These are phyloP conservation scores for Carex scoparia DNA, from an alignment of 176 grass and related monocot species.

Conservation along the genomic window DNA sequence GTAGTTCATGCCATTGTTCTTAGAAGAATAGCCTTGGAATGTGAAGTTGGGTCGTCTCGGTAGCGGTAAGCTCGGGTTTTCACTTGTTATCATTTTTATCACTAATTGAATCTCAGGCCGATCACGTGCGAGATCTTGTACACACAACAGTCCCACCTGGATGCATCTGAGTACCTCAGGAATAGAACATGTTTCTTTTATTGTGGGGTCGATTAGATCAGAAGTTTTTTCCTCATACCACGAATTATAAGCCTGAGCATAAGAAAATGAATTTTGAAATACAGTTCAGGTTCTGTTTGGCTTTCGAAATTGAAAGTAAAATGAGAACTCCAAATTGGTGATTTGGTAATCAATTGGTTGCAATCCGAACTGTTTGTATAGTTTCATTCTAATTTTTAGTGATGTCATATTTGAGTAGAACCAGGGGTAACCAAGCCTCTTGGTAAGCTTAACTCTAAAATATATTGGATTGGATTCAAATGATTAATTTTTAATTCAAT, in stretches of 20 bases:
- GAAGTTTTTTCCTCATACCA: conserved; percentile 38
- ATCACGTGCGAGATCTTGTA: conserved; percentile 34
- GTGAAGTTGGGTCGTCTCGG: conserved; percentile 14
- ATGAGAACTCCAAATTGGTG: background rate
- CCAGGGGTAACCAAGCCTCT: no score
- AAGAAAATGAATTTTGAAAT: background rate
- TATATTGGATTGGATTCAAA: no score
- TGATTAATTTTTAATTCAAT: no score
- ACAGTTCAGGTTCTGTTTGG: background rate
- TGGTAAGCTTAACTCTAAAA: no score
- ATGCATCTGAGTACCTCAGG: conserved; percentile 36
- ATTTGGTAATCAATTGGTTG: background rate
- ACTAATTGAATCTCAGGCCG: conserved; percentile 43
- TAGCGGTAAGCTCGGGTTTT: conserved; percentile 22
- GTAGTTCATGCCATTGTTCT: background rate
- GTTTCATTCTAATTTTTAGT: background rate
- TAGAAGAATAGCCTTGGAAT: background rate
- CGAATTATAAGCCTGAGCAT: conserved; percentile 38
- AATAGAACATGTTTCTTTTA: conserved; percentile 8
- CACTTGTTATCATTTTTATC: conserved; percentile 44
- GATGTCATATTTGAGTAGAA: background rate
- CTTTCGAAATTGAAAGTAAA: background rate
- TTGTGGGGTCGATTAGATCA: conserved; percentile 26
- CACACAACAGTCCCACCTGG: conserved; percentile 57
- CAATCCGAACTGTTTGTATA: background rate